These are phyloP conservation scores for Wickerhamomyces sp. DNA, from an alignment of 1,139 yeast genomes.

Conservation along the genomic window DNA sequence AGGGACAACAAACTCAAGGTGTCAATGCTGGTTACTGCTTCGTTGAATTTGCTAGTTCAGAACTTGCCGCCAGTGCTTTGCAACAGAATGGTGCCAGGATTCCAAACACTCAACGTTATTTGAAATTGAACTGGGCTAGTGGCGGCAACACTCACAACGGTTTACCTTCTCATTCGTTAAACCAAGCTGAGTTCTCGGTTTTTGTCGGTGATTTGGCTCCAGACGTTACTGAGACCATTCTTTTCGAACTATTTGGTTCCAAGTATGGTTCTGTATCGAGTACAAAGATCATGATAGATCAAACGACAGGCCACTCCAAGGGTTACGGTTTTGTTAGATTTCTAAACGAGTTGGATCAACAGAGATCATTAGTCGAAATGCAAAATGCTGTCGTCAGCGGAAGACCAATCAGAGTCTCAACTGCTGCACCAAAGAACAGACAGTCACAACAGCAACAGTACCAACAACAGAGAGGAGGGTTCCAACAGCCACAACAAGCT, in stretches of 20 bases:
- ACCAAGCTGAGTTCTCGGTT: constrained; percentile 50
- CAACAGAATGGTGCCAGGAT: constrained; percentile 64
- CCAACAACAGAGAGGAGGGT: constrained; percentile 6
- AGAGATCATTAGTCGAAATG: constrained; percentile 74
- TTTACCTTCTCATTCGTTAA: constrained; percentile 1
- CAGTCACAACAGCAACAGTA: constrained; percentile 15
- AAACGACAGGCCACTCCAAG: constrained; percentile 66
- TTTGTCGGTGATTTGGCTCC: constrained; percentile 85
- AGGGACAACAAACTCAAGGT: constrained; percentile 28
- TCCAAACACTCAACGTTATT: constrained; percentile 54
- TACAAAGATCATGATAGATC: constrained; percentile 83
- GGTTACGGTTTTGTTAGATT: constrained; percentile 95
- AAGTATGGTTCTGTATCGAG: constrained; percentile 74
- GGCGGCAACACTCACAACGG: constrained; percentile 36
- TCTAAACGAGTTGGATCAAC: constrained; percentile 63
- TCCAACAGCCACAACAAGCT: constrained; percentile 13
- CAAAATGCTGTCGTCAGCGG: constrained; percentile 73
- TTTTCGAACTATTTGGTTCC: constrained; percentile 64
- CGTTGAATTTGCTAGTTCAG: constrained; percentile 67
- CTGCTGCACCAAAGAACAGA: constrained; percentile 63
- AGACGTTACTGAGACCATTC: constrained; percentile 67
- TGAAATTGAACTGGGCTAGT: constrained; percentile 84
- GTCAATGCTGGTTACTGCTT: constrained; percentile 77
- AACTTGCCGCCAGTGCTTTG: constrained; percentile 67
- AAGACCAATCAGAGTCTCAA: constrained; percentile 70